Evolutionary conservation across 805 yeast genomes (phyloP).

Genomic region (Martiniozyma abietophila): DNA sequence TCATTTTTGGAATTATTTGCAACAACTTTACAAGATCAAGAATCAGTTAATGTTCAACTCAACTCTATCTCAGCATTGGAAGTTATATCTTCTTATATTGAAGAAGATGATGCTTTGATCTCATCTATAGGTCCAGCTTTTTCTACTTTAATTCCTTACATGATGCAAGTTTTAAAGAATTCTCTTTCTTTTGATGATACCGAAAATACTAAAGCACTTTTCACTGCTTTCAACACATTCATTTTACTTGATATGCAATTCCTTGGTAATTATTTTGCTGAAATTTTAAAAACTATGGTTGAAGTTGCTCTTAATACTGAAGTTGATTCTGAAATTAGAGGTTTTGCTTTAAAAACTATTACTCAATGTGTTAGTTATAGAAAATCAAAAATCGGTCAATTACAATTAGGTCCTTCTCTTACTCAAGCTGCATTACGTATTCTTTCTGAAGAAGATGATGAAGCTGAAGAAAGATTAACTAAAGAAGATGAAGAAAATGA

Average conservation of each 20-base stretch:
- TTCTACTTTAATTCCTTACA: conserved; percentile 60
- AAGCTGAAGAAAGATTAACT: conserved; percentile 62
- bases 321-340: conserved; percentile 74
- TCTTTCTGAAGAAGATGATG: conserved; percentile 74
- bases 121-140: conserved; percentile 38
- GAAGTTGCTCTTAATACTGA: conserved; percentile 61
- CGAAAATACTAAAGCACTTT: conserved; percentile 62
- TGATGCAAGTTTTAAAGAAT: conserved; percentile 73
- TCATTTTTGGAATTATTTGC: conserved; percentile 68
- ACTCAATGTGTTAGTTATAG: conserved; percentile 71
- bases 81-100: conserved; percentile 56
- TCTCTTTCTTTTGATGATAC: conserved; percentile 64
- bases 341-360: conserved; percentile 75
- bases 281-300: conserved; percentile 61
- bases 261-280: conserved; percentile 64
- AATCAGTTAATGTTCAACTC: conserved; percentile 66
- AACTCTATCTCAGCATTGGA: conserved; percentile 77
- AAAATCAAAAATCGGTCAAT: conserved; percentile 68
- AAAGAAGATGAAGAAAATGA: conserved; percentile 86
- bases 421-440: conserved; percentile 65
- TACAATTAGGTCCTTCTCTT: conserved; percentile 77
- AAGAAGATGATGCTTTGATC: conserved; percentile 43
- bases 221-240: conserved; percentile 77
- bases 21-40: conserved; percentile 51
- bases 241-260: conserved; percentile 67